Conservation (phyloP, 75 land plant genomes). For the Larix kaempferi region DNA sequence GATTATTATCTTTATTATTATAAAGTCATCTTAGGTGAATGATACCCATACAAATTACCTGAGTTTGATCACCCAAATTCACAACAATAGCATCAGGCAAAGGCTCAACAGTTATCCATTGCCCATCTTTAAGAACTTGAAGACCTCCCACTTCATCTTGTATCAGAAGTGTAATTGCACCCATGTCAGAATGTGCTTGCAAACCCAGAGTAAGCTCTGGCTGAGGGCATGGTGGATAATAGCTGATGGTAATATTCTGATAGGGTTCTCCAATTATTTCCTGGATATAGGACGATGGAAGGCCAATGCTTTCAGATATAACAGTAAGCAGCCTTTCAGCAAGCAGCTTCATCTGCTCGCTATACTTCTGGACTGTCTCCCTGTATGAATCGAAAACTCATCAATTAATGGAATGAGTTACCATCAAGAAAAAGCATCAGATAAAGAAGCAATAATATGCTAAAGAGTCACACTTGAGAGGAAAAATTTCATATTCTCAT, state of each 20-base stretch:
- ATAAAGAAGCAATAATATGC: neutral
- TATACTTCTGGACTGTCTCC: constrained; percentile 55
- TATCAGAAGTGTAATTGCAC: constrained; percentile 73
- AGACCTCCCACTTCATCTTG: constrained; percentile 90
- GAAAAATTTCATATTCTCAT: neutral
- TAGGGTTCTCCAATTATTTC: constrained; percentile 80
- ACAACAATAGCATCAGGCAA: constrained; percentile 68
- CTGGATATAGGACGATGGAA: constrained; percentile 43
- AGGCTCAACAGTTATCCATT: constrained; percentile 69
- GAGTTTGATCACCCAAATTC: constrained; percentile 67
- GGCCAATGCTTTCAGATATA: constrained; percentile 67
- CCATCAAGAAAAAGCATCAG: neutral
- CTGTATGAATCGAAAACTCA: constrained; percentile 18
- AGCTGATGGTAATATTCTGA: constrained; percentile 93
- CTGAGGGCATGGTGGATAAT: constrained; percentile 92
- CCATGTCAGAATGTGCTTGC: constrained; percentile 95
- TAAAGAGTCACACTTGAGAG: neutral
- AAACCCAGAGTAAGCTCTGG: constrained; percentile 87
- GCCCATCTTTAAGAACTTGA: constrained; percentile 63
- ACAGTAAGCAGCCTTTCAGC: constrained; percentile 50
- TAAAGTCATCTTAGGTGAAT: neutral
- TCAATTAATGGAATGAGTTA: neutral
- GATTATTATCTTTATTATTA: neutral
- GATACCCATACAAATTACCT: constrained; percentile 35
- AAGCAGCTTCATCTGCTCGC: constrained; percentile 55